Evolutionary conservation across 148 eudicot genomes (phyloP).

Genomic region (Heliosperma pusillum): DNA sequence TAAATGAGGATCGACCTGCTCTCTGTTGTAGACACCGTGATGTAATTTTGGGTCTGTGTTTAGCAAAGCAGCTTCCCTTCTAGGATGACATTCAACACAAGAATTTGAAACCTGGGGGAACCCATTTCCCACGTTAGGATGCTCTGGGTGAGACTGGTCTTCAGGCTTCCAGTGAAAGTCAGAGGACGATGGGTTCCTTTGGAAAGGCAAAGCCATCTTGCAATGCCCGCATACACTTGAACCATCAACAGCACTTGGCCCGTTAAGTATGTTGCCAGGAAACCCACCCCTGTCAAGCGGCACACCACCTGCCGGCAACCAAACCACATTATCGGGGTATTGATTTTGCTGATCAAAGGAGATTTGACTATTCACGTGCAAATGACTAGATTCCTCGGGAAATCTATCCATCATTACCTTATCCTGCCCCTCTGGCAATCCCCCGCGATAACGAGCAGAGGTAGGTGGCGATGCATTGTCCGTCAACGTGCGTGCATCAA

Average conservation of each 20-base stretch:
- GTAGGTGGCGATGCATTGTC: slow-evolving; percentile 80
- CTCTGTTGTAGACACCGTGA: slow-evolving; percentile 41
- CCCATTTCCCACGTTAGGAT: slow-evolving; percentile 48
- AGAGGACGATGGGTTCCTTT: slow-evolving; percentile 49
- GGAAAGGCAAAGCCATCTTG: slow-evolving; percentile 38
- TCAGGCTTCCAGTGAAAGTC: slow-evolving; percentile 61
- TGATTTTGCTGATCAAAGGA: slow-evolving; percentile 48
- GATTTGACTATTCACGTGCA: slow-evolving; percentile 39
- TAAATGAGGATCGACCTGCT: slow-evolving; percentile 42
- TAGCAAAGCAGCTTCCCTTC: slow-evolving; percentile 50
- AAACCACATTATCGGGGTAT: slow-evolving; percentile 52
- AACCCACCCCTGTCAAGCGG: slow-evolving; percentile 68
- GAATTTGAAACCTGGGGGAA: slow-evolving; percentile 38
- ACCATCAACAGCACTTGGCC: slow-evolving; percentile 49
- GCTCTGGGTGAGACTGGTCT: slow-evolving; percentile 50
- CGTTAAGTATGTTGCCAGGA: slow-evolving; percentile 69
- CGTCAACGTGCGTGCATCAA: slow-evolving; percentile 46
- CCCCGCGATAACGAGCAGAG: slow-evolving; percentile 39
- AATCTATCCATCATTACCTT: slow-evolving; percentile 43
- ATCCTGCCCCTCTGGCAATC: slow-evolving; percentile 50
- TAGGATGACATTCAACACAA: slow-evolving; percentile 58
- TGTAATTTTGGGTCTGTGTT: slow-evolving; percentile 51
- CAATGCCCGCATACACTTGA: slow-evolving; percentile 61
- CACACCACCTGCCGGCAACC: slow-evolving; percentile 51
- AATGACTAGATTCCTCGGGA: slow-evolving; percentile 48